These are phyloP conservation scores for Aspergillus ellipticus DNA, from an alignment of 495 filamentous ascomycete species.

Conservation along the genomic window DNA sequence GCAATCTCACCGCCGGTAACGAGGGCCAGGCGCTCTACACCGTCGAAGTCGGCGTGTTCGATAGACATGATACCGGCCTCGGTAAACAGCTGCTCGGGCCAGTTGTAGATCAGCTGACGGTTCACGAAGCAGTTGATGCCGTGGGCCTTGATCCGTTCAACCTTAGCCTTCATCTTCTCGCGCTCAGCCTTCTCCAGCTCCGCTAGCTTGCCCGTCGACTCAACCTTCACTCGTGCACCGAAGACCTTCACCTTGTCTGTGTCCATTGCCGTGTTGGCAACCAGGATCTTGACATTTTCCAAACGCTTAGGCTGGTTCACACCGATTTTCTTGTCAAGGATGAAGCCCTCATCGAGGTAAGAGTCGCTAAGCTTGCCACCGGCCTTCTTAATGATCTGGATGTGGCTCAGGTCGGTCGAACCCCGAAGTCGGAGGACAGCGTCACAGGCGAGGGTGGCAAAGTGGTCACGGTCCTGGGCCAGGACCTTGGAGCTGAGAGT, in stretches of 20 bases:
- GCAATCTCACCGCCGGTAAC: slow-evolving; percentile 97
- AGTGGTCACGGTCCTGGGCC: slow-evolving; percentile 88
- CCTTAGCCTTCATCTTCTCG: slow-evolving; percentile 99
- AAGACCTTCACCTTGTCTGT: slow-evolving; percentile 99
- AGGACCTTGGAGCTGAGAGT: slow-evolving; percentile 97
- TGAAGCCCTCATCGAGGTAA: slow-evolving; percentile 96
- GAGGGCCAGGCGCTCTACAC: slow-evolving; percentile 89
- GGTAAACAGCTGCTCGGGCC: slow-evolving; percentile 97
- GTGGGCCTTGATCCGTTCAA: slow-evolving; percentile 97
- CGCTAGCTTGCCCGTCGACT: slow-evolving; percentile 90
- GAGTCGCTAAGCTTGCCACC: slow-evolving; percentile 96
- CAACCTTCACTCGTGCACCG: slow-evolving; percentile 88
- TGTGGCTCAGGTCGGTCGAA: slow-evolving; percentile 92
- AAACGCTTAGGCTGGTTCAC: slow-evolving; percentile 97
- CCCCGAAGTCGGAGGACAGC: slow-evolving; percentile 87
- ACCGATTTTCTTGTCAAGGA: slow-evolving; percentile 96
- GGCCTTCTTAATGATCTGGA: slow-evolving; percentile 99
- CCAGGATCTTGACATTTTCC: slow-evolving; percentile 96
- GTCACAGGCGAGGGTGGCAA: slow-evolving; percentile 86
- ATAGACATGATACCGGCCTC: slow-evolving; percentile 98
- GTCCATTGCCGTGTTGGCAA: slow-evolving; percentile 98
- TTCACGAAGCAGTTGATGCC: slow-evolving; percentile 99
- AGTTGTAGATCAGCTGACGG: slow-evolving; percentile 98
- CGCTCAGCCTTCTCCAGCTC: slow-evolving; percentile 96
- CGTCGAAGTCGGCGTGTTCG: slow-evolving; percentile 98